Evolutionary conservation across 106 monocot species (phyloP).

Genomic region (Xerophyta viscosa): DNA sequence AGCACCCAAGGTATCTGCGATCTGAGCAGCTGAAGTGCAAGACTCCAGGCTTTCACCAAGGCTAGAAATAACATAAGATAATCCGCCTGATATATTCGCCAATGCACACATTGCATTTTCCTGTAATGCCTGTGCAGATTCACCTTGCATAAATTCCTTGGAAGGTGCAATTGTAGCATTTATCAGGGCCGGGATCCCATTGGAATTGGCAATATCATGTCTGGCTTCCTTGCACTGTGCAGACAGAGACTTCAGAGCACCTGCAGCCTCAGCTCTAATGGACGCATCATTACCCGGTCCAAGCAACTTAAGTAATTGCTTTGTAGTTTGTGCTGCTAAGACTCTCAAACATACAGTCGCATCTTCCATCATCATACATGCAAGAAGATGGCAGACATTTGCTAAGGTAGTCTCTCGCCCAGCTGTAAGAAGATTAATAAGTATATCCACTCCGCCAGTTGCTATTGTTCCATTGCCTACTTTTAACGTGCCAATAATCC

Average conservation of each 20-base stretch:
- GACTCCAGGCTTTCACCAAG: slow-evolving; percentile 93
- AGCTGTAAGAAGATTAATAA: slow-evolving; percentile 67
- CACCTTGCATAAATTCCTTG: slow-evolving; percentile 99
- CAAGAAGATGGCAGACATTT: slow-evolving; percentile 95
- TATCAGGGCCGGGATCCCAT: slow-evolving; percentile 93
- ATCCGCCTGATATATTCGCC: slow-evolving; percentile 96
- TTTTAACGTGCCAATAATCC: slow-evolving; percentile 91
- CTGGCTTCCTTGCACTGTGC: slow-evolving; percentile 94
- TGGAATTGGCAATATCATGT: slow-evolving; percentile 78
- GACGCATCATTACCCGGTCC: slow-evolving; percentile 81
- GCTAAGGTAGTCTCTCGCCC: slow-evolving; percentile 55
- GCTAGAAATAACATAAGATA: slow-evolving; percentile 94
- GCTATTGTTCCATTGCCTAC: slow-evolving; percentile 51
- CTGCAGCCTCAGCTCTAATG: slow-evolving; percentile 97
- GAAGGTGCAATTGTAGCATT: slow-evolving; percentile 99
- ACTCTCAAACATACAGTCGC: slow-evolving; percentile 68
- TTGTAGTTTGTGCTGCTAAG: slow-evolving; percentile 49
- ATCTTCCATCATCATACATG: slow-evolving; percentile 79
- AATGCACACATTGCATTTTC: slow-evolving; percentile 99
- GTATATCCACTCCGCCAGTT: slow-evolving; percentile 73
- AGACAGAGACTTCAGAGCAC: slow-evolving; percentile 88
- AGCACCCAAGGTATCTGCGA: slow-evolving; percentile 93
- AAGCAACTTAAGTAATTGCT: slow-evolving; percentile 74
- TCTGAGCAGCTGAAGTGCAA: slow-evolving; percentile 68
- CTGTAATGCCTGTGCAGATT: slow-evolving; percentile 88